Evolutionary conservation across 2,329 filamentous ascomycete genomes (phyloP).

Genomic region (Mollisia scopiformis): DNA sequence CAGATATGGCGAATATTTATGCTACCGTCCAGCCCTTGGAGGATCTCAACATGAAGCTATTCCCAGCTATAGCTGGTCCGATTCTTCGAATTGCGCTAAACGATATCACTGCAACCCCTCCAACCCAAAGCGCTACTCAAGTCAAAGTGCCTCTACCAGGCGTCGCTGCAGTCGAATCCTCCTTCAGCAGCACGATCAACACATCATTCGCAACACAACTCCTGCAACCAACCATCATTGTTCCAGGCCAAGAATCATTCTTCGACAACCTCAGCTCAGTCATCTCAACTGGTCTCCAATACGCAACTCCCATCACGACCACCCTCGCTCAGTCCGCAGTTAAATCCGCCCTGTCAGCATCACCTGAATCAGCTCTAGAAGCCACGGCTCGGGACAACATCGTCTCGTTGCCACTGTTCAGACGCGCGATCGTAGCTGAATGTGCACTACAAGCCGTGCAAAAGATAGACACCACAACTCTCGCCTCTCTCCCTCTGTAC

Average conservation of each 20-base stretch:
- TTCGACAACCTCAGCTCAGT: neutral
- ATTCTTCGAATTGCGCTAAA: neutral
- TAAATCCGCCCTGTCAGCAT: neutral
- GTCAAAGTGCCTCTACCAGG: neutral
- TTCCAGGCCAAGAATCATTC: neutral
- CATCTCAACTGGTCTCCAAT: neutral
- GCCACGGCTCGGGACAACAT: neutral
- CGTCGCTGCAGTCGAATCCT: neutral
- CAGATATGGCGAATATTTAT: neutral
- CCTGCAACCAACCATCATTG: neutral
- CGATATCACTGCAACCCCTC: neutral
- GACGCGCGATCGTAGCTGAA: neutral
- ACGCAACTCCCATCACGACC: neutral
- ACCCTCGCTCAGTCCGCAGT: neutral
- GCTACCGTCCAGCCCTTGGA: neutral
- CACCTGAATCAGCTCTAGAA: neutral
- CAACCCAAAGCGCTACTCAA: neutral
- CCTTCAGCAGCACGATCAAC: neutral
- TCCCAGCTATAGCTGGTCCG: neutral
- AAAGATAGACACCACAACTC: neutral
- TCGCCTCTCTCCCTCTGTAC: neutral
- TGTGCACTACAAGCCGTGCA: neutral
- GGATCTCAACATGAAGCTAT: neutral
- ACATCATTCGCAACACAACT: neutral
- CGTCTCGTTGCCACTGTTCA: neutral